Evolutionary conservation across 108 stramenopile genomes (phyloP).

Genomic region (Pseudonitzschia delicatissima): DNA sequence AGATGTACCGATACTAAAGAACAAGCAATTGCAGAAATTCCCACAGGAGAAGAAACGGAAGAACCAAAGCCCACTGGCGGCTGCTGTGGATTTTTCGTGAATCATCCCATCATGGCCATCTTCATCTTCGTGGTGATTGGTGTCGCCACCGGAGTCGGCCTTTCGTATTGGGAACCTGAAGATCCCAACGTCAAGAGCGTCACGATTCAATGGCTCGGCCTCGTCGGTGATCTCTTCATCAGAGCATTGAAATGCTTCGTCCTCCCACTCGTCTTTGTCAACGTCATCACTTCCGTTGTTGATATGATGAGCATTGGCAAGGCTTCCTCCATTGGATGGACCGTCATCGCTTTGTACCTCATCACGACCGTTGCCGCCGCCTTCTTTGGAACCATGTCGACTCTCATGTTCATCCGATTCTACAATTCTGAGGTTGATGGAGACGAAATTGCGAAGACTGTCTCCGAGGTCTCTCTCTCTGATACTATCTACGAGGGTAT

Average conservation of each 20-base stretch:
- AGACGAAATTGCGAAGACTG: constrained; percentile 8
- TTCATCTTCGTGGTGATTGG: constrained; percentile 27
- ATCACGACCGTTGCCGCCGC: constrained; percentile 38
- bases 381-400: constrained; percentile 28
- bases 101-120: constrained; percentile 20
- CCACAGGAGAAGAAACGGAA: background rate
- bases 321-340: constrained; percentile 37
- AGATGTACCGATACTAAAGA: no score
- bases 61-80: no score
- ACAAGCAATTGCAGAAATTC: background rate
- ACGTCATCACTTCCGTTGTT: constrained; percentile 40
- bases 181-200: constrained; percentile 26
- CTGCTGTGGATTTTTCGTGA: constrained; percentile 8
- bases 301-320: constrained; percentile 46
- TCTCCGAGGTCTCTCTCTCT: constrained; percentile 5
- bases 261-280: constrained; percentile 45
- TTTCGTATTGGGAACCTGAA: constrained; percentile 40
- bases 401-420: constrained; percentile 18
- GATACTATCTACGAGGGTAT: constrained; percentile 34
- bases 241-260: constrained; percentile 41
- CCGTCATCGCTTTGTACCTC: constrained; percentile 40
- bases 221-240: constrained; percentile 42
- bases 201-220: constrained; percentile 37
- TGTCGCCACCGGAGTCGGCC: constrained; percentile 33
- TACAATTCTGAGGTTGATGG: constrained; percentile 21